Conservation (phyloP, 257 asterid genomes). For the Nicotiana tomentosiformis region DNA sequence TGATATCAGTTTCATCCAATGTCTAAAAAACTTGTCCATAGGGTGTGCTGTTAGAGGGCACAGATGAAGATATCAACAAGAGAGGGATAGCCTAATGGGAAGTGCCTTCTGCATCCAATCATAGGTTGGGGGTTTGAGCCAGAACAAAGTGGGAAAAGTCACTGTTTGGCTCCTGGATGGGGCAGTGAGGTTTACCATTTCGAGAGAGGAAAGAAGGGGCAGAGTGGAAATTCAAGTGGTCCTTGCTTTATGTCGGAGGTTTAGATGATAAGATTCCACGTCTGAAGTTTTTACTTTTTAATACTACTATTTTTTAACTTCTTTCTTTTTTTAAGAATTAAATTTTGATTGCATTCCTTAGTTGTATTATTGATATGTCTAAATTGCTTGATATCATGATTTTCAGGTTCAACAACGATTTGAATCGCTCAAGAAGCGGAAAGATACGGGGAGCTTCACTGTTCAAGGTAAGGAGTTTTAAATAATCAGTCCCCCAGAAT, state of each 20-base stretch:
- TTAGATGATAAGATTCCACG: neutral
- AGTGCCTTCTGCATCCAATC: no score
- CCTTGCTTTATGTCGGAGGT: neutral
- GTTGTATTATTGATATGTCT: no score
- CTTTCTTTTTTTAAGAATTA: no score
- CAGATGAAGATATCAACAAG: neutral
- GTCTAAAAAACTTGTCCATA: neutral
- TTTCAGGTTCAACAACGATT: slow-evolving; percentile 87
- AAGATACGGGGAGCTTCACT: slow-evolving; percentile 78
- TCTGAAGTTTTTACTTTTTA: neutral
- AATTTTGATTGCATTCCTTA: no score
- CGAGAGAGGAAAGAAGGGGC: no score
- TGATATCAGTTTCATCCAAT: no score
- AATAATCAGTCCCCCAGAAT: neutral
- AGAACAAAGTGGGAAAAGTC: no score
- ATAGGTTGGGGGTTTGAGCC: no score
- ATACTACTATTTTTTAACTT: neutral
- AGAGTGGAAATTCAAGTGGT: no score
- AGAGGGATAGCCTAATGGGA: no score
- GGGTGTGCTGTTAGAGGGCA: neutral
- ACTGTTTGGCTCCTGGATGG: no score
- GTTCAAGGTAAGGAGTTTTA: slow-evolving; percentile 58
- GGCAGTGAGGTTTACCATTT: no score
- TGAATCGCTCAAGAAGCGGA: slow-evolving; percentile 87
- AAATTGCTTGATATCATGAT: neutral